Evolutionary conservation across 1,284 basidiomycete genomes (phyloP), one percentile per base, ranked within the genome.

Genomic region (Tausonia pullulans): DNA sequence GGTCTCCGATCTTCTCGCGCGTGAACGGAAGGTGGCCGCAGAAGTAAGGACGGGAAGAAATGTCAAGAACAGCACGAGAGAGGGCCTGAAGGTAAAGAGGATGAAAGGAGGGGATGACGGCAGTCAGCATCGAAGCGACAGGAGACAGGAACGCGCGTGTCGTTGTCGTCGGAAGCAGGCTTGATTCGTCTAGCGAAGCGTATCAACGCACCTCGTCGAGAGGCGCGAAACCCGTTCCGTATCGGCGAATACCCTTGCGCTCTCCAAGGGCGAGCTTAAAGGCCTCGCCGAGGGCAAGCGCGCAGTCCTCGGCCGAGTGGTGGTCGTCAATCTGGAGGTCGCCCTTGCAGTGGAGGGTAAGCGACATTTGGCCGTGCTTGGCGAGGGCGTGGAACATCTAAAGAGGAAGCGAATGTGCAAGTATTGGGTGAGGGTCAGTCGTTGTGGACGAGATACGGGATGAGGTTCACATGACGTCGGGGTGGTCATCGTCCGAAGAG

Each of bases 311-410:
- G 81, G 95, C 92, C 56, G 95, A 92, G 79, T 99, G 96, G 76
- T 99, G 96, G 78, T 99, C 96, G 77, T 99, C 96, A 68, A 98
- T 97, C 84, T 87, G 90, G 14, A 98, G 81, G 77, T 99, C 96
- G 60, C 96, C 96, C 72, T 89, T 85, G 77, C 93, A 98, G 71
- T 87, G 87, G 77, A 98, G 81, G 11, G 82, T 84, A 63, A 99
- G 80, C 0, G 90, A 93, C 84, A 94, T 88, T 68, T 90, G 90
- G 10, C 88, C 84, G 78, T 97, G 93, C 75, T 96, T 96, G 51
- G 93, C 92, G 4, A 97, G 82, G 2, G 93, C 93, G 69, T 90
- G 86, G 73, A 90, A 90, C 93, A 97, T 97, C 93, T 96, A 52
- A 41, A 58, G 43, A 45, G 10, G 46, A 46, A 60, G 60, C n/a